These are phyloP conservation scores for Perilla frutescens DNA, from an alignment of 257 asterid species.

Conservation along the genomic window DNA sequence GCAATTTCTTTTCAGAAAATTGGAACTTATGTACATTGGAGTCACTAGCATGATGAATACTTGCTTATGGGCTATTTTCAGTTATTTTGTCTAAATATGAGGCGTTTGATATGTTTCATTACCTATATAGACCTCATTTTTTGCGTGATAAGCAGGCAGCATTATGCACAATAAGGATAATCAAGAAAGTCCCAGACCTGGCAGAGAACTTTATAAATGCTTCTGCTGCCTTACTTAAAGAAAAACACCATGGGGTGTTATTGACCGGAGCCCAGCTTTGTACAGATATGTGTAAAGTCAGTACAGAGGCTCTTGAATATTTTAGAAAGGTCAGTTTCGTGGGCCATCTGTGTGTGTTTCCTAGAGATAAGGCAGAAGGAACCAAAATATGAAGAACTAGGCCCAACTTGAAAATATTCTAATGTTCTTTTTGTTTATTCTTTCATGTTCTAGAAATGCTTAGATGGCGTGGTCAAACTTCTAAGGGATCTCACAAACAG, in stretches of 20 bases:
- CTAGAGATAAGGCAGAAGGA: too few relatives aligned
- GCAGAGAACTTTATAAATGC: conserved; percentile 88
- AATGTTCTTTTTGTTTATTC: conserved; percentile 7
- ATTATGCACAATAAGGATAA: conserved; percentile 88
- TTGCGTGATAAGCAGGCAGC: conserved; percentile 71
- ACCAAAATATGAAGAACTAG: conserved; percentile 18
- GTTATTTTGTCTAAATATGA: conserved; percentile 16
- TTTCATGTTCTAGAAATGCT: conserved; percentile 70
- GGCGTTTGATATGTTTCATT: conserved; percentile 25
- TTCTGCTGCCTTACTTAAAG: conserved; percentile 83
- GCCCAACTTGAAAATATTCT: conserved; percentile 25
- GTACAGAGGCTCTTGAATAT: conserved; percentile 89
- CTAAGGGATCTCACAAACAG: conserved; percentile 87
- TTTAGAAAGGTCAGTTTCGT: conserved; percentile 71
- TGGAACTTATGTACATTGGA: background rate
- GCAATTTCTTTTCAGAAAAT: background rate
- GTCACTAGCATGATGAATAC: background rate
- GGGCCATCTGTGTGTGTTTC: conserved; percentile 11
- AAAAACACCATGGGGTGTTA: conserved; percentile 97
- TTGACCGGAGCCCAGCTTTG: conserved; percentile 92
- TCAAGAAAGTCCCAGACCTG: conserved; percentile 97
- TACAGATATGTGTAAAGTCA: conserved; percentile 80
- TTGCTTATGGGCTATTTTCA: conserved; percentile 17
- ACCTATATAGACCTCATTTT: conserved; percentile 25
- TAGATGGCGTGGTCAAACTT: conserved; percentile 86